Evolutionary conservation across 2,329 filamentous ascomycete genomes (phyloP), one percentile per base, ranked within the genome.

Genomic region (Trichoderma citrinoviride): DNA sequence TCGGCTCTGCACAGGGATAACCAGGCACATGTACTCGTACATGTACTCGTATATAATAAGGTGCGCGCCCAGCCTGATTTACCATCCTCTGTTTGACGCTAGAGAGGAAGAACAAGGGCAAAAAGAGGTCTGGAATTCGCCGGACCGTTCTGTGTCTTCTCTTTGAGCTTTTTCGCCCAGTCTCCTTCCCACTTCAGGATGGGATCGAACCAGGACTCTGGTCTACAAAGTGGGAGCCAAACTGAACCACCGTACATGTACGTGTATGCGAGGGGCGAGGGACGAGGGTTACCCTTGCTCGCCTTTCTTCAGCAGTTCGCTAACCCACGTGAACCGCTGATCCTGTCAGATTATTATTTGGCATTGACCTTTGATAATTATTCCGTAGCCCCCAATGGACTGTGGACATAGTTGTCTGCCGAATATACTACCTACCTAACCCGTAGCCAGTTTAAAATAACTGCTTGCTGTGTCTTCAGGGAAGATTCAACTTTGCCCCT

Each of bases 271-370:
- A 43, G 33, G 33, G n/a, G 19, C 29, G 15, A 41, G n/a, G 27
- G 10, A 52, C n/a, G 27, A 27, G 15, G 17, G 33, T 37, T 2
- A 29, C 23, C 15, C 29, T 44, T 53, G 47, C 23, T 21, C 25
- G 25, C 23, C 10, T 17, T 29, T 43, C 40, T 19, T 27, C 3
- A n/a, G 37, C 37, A 61, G 17, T 27, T 61, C 46, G 37, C 46
- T 52, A 61, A 53, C 23, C 58, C 58, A 44, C 46, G 47, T 52
- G 23, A 53, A 23, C 58, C 29, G 58, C 58, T 53, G 58, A 52
- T 61, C 58, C 47, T 8, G n/a, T 43, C 25, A 43, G 57, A 61
- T 52, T 52, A 27, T 8, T 40, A 52, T 37, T 29, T 8, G 47
- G 19, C 29, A 50, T 40, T 27, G 49, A 14, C 33, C 14, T 37